Evolutionary conservation across 495 filamentous ascomycete species (phyloP).

Genomic region (Podospora appendiculata): DNA sequence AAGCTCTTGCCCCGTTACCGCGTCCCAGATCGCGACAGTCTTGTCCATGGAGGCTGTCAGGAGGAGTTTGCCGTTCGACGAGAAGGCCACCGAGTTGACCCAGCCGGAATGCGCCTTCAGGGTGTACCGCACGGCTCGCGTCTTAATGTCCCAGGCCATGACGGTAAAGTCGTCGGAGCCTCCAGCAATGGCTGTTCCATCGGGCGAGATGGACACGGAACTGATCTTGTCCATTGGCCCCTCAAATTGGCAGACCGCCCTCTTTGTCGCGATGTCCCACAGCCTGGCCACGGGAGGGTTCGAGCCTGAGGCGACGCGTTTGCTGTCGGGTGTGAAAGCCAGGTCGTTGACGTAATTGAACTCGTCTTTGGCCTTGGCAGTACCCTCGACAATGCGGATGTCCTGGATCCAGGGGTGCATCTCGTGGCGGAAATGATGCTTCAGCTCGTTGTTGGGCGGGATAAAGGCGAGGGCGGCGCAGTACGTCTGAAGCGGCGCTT

Average conservation of each 20-base stretch:
- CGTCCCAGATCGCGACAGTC: slow-evolving; percentile 3
- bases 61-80: slow-evolving; percentile 19
- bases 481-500: slow-evolving; percentile 12
- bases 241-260: slow-evolving; percentile 3
- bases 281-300: slow-evolving; percentile 7
- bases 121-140: slow-evolving; percentile 1
- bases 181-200: slow-evolving; percentile 16
- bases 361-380: background rate
- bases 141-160: slow-evolving; percentile 26
- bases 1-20: background rate
- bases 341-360: background rate
- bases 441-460: slow-evolving; percentile 7
- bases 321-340: background rate
- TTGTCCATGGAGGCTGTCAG: slow-evolving; percentile 11
- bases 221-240: slow-evolving; percentile 2
- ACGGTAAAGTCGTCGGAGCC: slow-evolving; percentile 21
- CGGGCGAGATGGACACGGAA: slow-evolving; percentile 11
- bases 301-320: background rate
- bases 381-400: background rate
- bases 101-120: slow-evolving; percentile 9
- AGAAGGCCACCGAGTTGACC: slow-evolving; percentile 27
- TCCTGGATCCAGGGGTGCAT: background rate
- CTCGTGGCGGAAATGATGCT: slow-evolving; percentile 7
- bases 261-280: slow-evolving; percentile 10
- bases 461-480: slow-evolving; percentile 8